Conservation (phyloP, 2,329 filamentous ascomycete species). For the Colletotrichum sp. region DNA sequence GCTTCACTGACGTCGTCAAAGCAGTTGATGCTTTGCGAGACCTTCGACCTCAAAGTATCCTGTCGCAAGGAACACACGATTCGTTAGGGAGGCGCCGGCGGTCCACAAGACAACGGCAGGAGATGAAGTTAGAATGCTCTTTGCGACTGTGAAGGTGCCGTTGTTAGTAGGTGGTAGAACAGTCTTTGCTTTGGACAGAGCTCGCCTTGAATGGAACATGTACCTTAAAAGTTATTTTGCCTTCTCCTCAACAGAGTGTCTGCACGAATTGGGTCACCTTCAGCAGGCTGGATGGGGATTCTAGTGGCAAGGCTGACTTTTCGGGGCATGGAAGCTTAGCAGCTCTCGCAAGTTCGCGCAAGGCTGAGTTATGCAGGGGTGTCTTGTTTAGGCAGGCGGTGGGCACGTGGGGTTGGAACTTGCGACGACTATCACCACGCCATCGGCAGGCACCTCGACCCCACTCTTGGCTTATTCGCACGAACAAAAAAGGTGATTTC, state of each 20-base stretch:
- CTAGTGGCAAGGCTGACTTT: slow-evolving; percentile 19
- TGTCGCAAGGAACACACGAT: neutral
- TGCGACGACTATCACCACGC: neutral
- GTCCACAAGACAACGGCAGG: neutral
- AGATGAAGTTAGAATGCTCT: neutral
- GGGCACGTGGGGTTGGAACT: slow-evolving; percentile 5
- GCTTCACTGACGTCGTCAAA: neutral
- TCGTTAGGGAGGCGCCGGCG: neutral
- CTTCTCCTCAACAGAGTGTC: neutral
- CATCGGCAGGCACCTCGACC: neutral
- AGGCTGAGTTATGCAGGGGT: slow-evolving; percentile 23
- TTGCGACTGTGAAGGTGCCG: neutral
- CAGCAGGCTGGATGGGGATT: neutral
- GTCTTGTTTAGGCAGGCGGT: slow-evolving; percentile 11
- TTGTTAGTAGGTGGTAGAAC: neutral
- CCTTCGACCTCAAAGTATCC: neutral
- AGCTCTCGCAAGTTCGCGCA: slow-evolving; percentile 11
- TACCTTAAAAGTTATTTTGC: neutral
- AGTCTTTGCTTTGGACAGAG: neutral
- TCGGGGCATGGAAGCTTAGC: slow-evolving; percentile 3
- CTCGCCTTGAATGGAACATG: neutral
- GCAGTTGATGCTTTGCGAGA: neutral
- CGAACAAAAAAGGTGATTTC: neutral
- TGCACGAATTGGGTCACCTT: slow-evolving; percentile 1
- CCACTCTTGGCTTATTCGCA: neutral